Conservation (phyloP, 768 basidiomycete genomes). For the Tricholoma hemisulphureum region DNA sequence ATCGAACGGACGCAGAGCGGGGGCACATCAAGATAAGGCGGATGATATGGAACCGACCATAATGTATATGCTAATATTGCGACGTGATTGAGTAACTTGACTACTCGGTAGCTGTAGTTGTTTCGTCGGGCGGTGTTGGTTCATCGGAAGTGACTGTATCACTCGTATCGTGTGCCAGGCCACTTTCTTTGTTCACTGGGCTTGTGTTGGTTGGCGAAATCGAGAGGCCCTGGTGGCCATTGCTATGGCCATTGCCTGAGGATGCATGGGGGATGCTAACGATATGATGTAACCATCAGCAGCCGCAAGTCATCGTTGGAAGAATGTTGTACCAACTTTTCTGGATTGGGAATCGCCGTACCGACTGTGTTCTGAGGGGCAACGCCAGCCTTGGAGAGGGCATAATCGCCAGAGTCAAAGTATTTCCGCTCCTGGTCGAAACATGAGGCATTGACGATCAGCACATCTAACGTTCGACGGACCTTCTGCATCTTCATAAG, state of each 20-base stretch:
- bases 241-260: constrained; percentile 45
- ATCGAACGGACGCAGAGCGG: constrained; percentile 15
- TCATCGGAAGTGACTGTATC: constrained; percentile 31
- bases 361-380: constrained; percentile 87
- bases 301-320: neutral
- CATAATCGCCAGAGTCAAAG: constrained; percentile 99
- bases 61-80: constrained; percentile 8
- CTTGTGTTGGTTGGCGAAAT: constrained; percentile 75
- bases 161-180: constrained; percentile 41
- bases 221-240: constrained; percentile 58
- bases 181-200: constrained; percentile 64
- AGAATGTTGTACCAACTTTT: constrained; percentile 63
- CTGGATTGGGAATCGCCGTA: constrained; percentile 96
- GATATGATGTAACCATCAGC: neutral
- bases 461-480: constrained; percentile 18
- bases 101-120: constrained; percentile 13
- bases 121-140: constrained; percentile 2
- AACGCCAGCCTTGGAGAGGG: constrained; percentile 91
- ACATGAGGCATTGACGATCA: constrained; percentile 14
- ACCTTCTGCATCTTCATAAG: constrained; percentile 97
- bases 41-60: constrained; percentile 10
- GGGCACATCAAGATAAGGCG: constrained; percentile 12
- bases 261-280: constrained; percentile 90
- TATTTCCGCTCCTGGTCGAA: constrained; percentile 87
- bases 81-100: neutral